Conservation (phyloP, 768 basidiomycete genomes). For the Amanita polypyramis region DNA sequence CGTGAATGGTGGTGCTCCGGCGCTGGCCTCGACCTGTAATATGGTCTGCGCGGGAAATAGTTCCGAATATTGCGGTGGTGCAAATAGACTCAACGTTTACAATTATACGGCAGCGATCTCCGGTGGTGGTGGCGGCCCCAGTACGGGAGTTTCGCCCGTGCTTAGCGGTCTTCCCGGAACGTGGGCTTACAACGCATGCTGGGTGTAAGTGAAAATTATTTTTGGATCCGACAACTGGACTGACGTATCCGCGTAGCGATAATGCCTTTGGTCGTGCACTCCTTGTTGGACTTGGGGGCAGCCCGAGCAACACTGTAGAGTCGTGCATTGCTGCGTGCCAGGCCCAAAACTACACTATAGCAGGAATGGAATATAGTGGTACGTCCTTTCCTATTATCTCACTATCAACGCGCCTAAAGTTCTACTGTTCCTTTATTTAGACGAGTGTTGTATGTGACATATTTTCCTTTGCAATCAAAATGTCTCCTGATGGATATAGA, state of each 20-base stretch:
- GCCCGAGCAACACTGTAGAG: constrained; percentile 40
- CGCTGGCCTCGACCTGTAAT: constrained; percentile 43
- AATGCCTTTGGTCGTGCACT: constrained; percentile 58
- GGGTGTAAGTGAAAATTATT: constrained; percentile 33
- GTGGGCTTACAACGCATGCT: constrained; percentile 59
- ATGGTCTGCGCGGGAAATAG: constrained; percentile 58
- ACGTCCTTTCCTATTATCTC: constrained; percentile 15
- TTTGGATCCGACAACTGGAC: not conserved
- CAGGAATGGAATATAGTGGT: constrained; percentile 61
- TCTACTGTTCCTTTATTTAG: constrained; percentile 9
- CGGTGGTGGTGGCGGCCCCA: constrained; percentile 24
- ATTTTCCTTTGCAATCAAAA: not conserved
- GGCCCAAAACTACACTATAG: constrained; percentile 47
- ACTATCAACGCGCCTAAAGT: constrained; percentile 1
- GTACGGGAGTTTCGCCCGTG: constrained; percentile 29
- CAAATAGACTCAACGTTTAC: constrained; percentile 54
- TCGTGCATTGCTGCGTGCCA: constrained; percentile 52
- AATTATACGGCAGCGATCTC: constrained; percentile 54
- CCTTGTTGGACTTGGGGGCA: constrained; percentile 15
- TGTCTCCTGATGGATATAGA: constrained; percentile 25
- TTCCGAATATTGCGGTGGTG: constrained; percentile 66
- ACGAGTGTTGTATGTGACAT: constrained; percentile 35
- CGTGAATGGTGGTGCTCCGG: constrained; percentile 34
- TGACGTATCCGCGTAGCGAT: constrained; percentile 29
- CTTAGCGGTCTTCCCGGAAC: constrained; percentile 38